Percentiles rank a stretch among this genome's conserved stretches.
phyloP scores from a whole-genome alignment of 2,329 filamentous ascomycete genomes.

The Pestalotiopsis sp. region DNA sequence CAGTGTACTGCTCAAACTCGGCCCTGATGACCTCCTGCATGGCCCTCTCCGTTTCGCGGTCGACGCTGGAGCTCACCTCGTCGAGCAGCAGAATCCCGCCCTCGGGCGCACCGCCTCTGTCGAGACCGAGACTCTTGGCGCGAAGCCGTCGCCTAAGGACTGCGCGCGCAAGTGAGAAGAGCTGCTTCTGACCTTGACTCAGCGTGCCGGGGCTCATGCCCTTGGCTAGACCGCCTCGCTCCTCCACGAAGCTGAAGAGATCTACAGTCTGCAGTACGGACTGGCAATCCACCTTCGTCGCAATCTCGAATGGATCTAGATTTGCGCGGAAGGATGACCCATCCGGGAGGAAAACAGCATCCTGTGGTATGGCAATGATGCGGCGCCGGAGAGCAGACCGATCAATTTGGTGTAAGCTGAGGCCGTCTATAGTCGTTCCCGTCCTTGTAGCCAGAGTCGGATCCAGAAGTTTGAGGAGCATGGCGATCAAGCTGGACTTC shows the following conservation, averaged over 20 bases:
- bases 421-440: slow-evolving; percentile 37
- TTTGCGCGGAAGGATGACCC: slow-evolving; percentile 35
- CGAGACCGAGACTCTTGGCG: slow-evolving; percentile 21
- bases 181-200: slow-evolving; percentile 51
- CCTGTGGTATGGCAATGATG: slow-evolving; percentile 46
- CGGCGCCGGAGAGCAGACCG: slow-evolving; percentile 37
- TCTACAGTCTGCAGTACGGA: slow-evolving; percentile 25
- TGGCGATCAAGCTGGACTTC: slow-evolving; percentile 43
- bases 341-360: slow-evolving; percentile 43
- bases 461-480: slow-evolving; percentile 43
- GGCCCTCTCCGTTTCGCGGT: slow-evolving; percentile 30
- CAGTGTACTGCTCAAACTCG: slow-evolving; percentile 49
- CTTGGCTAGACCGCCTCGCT: slow-evolving; percentile 27
- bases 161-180: slow-evolving; percentile 29
- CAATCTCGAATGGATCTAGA: slow-evolving; percentile 31
- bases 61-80: slow-evolving; percentile 35
- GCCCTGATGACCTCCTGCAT: slow-evolving; percentile 34
- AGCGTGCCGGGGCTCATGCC: slow-evolving; percentile 44
- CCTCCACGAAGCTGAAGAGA: slow-evolving; percentile 25
- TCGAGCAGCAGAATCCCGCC: slow-evolving; percentile 33
- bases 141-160: slow-evolving; percentile 27
- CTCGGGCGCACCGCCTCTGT: slow-evolving; percentile 24
- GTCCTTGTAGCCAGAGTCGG: slow-evolving; percentile 23
- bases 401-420: slow-evolving; percentile 32
- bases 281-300: slow-evolving; percentile 23